Conservation (phyloP, 805 yeast genomes). For the Wickerhamomyces xylosicus region DNA sequence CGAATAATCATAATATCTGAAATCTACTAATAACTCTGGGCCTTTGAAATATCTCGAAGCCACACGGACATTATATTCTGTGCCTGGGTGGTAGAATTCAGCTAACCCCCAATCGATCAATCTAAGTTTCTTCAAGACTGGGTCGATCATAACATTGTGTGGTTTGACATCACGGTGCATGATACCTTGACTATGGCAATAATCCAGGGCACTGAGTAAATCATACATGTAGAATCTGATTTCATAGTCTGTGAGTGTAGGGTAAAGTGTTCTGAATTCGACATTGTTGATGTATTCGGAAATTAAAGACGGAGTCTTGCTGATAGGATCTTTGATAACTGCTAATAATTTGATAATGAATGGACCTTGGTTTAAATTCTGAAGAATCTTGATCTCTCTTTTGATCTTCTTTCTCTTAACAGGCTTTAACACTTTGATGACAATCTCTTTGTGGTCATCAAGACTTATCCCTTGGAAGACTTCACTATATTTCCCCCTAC, state of each 20-base stretch:
- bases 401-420: constrained; percentile 88
- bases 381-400: constrained; percentile 80
- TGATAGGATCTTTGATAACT: constrained; percentile 78
- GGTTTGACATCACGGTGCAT: constrained; percentile 95
- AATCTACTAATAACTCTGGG: constrained; percentile 79
- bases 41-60: constrained; percentile 90
- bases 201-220: constrained; percentile 74
- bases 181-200: constrained; percentile 86
- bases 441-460: constrained; percentile 52
- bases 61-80: constrained; percentile 84
- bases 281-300: constrained; percentile 79
- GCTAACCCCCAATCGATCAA: constrained; percentile 94
- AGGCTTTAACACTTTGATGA: constrained; percentile 87
- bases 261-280: constrained; percentile 81
- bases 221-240: constrained; percentile 79
- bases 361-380: constrained; percentile 78
- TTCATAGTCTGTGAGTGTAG: constrained; percentile 64
- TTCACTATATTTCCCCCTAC: constrained; percentile 90
- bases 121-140: constrained; percentile 45
- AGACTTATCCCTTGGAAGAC: constrained; percentile 80
- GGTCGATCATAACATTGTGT: constrained; percentile 90
- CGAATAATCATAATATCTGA: constrained; percentile 78
- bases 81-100: constrained; percentile 84
- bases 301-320: constrained; percentile 80
- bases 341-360: constrained; percentile 68